Conservation (phyloP, 1,139 yeast genomes). For the Diutina neorugosa region DNA sequence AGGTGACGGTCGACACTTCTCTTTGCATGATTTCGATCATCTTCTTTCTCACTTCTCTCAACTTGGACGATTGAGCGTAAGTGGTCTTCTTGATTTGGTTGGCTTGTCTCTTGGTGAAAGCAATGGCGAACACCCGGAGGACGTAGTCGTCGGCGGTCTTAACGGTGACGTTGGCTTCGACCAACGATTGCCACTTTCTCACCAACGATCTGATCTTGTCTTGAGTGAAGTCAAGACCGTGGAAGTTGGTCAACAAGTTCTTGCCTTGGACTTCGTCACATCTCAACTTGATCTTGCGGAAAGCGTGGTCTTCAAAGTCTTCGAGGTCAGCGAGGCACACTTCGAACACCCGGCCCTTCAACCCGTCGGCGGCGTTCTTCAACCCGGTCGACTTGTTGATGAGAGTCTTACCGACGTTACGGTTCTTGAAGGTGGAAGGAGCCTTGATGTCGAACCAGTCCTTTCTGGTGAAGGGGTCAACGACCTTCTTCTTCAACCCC, state of each 20-base stretch:
- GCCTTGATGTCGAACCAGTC: constrained; percentile 95
- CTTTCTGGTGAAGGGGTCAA: constrained; percentile 91
- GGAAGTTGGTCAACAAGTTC: constrained; percentile 89
- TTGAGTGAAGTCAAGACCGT: constrained; percentile 85
- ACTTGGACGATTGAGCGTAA: constrained; percentile 83
- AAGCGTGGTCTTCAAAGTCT: constrained; percentile 87
- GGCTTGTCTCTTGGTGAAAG: constrained; percentile 84
- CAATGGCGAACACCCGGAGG: constrained; percentile 80
- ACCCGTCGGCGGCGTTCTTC: constrained; percentile 84
- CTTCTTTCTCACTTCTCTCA: constrained; percentile 75
- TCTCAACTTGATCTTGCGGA: constrained; percentile 82
- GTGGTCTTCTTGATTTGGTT: constrained; percentile 87
- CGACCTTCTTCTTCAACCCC: constrained; percentile 91
- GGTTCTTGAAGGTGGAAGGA: constrained; percentile 87
- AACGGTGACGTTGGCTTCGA: constrained; percentile 84
- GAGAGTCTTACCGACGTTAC: constrained; percentile 89
- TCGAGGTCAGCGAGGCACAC: constrained; percentile 82
- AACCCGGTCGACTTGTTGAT: constrained; percentile 92
- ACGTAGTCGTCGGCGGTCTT: constrained; percentile 89
- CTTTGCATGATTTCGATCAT: constrained; percentile 77
- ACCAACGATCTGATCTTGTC: constrained; percentile 86
- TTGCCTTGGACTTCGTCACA: constrained; percentile 91
- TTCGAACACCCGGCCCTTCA: constrained; percentile 85
- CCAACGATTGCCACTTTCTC: constrained; percentile 89
- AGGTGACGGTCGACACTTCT: constrained; percentile 74